phyloP scores from a whole-genome alignment of 805 yeast species.

The Hanseniaspora hatyaiensis region DNA sequence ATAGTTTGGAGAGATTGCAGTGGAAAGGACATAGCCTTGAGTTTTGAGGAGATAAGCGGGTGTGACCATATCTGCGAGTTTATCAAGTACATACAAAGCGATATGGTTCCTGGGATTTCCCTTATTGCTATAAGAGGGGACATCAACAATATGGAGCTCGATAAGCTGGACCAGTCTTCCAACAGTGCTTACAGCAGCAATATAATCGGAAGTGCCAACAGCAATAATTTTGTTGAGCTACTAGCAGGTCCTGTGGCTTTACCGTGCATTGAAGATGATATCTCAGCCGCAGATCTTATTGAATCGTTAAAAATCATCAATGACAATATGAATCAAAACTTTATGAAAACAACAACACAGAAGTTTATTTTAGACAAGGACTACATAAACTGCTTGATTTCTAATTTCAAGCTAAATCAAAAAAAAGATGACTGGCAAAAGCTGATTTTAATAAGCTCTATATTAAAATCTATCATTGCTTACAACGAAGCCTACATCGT shows the following conservation, averaged over 20 bases:
- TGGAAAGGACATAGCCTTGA: constrained; percentile 68
- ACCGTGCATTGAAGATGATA: constrained; percentile 46
- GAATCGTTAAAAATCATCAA: constrained; percentile 46
- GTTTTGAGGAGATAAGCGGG: constrained; percentile 86
- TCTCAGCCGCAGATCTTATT: constrained; percentile 36
- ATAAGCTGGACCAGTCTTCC: background rate
- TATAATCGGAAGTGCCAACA: constrained; percentile 38
- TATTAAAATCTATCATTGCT: constrained; percentile 56
- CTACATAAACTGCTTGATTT: constrained; percentile 43
- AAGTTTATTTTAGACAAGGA: constrained; percentile 42
- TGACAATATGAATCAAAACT: constrained; percentile 50
- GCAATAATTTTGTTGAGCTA: constrained; percentile 45
- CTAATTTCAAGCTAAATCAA: constrained; percentile 49
- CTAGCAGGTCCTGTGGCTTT: constrained; percentile 67
- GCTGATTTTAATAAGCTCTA: constrained; percentile 58
- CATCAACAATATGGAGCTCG: constrained; percentile 5
- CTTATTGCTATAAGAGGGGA: constrained; percentile 39
- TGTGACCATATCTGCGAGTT: constrained; percentile 77
- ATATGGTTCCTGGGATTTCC: constrained; percentile 52
- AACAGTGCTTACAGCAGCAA: constrained; percentile 20
- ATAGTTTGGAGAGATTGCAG: constrained; percentile 82
- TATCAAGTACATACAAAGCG: constrained; percentile 54
- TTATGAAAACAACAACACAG: constrained; percentile 46
- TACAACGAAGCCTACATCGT: constrained; percentile 58
- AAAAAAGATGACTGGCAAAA: constrained; percentile 38